Percentiles rank a stretch among this genome's conserved stretches.
Conservation (phyloP, 768 basidiomycete species). For the Collybiopsis confluens region DNA sequence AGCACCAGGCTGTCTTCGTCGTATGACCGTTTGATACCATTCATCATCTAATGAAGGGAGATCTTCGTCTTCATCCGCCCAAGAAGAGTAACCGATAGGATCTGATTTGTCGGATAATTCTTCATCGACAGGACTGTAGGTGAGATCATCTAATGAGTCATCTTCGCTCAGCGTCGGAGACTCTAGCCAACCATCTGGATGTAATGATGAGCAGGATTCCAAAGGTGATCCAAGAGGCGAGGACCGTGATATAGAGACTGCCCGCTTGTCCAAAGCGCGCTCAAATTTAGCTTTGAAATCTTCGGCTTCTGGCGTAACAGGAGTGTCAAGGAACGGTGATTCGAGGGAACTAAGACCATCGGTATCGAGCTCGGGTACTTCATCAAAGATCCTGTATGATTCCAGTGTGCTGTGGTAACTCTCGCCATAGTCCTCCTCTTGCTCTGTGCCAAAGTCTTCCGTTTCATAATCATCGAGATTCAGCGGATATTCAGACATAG, state of each 20-base stretch:
- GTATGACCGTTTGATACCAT: conserved; percentile 30
- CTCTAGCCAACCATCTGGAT: background rate
- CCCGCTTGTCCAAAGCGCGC: background rate
- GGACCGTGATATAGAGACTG: background rate
- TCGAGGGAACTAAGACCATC: conserved; percentile 5
- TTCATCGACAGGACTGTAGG: conserved; percentile 7
- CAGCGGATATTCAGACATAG: background rate
- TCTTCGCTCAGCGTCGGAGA: background rate
- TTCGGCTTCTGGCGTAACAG: background rate
- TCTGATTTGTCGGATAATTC: conserved; percentile 7
- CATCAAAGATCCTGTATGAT: background rate
- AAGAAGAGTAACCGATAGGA: conserved; percentile 8
- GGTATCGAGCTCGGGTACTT: background rate
- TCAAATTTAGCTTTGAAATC: conserved; percentile 1
- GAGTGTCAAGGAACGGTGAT: background rate
- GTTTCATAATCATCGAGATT: background rate
- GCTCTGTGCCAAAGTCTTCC: background rate
- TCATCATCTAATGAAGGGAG: conserved; percentile 35
- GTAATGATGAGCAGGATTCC: background rate
- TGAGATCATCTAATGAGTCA: background rate
- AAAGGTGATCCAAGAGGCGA: background rate
- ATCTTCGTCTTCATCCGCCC: conserved; percentile 32
- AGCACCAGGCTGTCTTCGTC: background rate
- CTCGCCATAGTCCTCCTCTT: background rate
- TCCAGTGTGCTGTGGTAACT: background rate